Evolutionary conservation across 495 filamentous ascomycete species (phyloP).

Genomic region (Pyrenula massariospora): DNA sequence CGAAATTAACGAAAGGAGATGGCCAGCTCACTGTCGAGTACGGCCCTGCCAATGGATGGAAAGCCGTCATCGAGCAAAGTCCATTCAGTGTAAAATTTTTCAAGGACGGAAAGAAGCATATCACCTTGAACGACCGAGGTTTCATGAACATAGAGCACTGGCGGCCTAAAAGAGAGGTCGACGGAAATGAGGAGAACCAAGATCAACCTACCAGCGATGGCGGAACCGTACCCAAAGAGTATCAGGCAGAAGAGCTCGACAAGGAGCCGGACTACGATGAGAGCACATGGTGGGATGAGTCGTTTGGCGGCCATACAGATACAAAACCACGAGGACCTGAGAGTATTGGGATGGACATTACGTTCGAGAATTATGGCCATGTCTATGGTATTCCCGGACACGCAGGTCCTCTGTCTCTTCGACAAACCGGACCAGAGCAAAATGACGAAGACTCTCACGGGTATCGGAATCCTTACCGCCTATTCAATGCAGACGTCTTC

Average conservation of each 20-base stretch:
- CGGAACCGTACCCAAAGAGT: background rate
- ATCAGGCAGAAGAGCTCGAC: conserved; percentile 2
- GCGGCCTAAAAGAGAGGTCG: conserved; percentile 72
- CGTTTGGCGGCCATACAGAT: conserved; percentile 88
- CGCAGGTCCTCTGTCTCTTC: conserved; percentile 74
- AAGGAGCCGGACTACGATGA: conserved; percentile 37
- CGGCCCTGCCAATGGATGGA: conserved; percentile 61
- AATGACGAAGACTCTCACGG: background rate
- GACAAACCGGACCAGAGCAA: conserved; percentile 57
- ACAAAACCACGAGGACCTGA: conserved; percentile 85
- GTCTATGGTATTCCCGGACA: conserved; percentile 95
- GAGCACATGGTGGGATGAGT: conserved; percentile 94
- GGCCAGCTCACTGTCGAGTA: conserved; percentile 67
- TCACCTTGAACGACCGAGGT: conserved; percentile 79
- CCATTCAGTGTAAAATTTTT: conserved; percentile 82
- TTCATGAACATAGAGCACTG: conserved; percentile 91
- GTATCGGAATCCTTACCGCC: conserved; percentile 70
- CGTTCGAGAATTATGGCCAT: conserved; percentile 81
- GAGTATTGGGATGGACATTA: conserved; percentile 80
- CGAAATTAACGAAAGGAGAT: conserved; percentile 47
- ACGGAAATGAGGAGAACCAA: conserved; percentile 32
- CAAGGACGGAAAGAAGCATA: conserved; percentile 67
- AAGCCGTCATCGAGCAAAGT: conserved; percentile 68
- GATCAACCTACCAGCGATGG: conserved; percentile 9
- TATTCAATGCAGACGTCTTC: conserved; percentile 95